phyloP scores from a whole-genome alignment of 2,329 filamentous ascomycete species.

The Mollisia scopiformis region DNA sequence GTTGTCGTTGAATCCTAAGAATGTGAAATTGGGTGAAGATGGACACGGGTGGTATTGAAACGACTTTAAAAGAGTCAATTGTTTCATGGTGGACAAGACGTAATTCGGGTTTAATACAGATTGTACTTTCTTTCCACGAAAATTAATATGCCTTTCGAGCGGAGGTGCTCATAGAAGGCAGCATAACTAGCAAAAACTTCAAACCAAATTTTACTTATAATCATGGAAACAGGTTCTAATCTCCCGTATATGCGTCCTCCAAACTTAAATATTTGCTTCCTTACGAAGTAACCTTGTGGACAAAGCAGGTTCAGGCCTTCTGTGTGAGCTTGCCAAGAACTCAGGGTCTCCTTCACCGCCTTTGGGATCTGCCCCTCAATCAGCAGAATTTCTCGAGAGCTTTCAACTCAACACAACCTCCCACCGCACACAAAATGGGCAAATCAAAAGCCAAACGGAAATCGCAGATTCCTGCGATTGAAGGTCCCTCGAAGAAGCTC shows the following conservation, averaged over 20 bases:
- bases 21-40: slow-evolving; percentile 55
- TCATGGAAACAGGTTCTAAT: no score
- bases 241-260: no score
- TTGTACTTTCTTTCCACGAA: no score
- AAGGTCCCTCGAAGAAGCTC: slow-evolving; percentile 41
- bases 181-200: no score
- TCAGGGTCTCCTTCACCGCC: not conserved
- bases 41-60: slow-evolving; percentile 61
- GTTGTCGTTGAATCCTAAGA: slow-evolving; percentile 59
- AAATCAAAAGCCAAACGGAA: slow-evolving; percentile 51
- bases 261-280: no score
- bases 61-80: not conserved
- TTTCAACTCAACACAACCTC: not conserved
- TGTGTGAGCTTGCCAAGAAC: not conserved
- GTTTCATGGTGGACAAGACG: no score
- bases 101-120: not conserved
- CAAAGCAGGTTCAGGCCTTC: not conserved
- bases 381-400: slow-evolving; percentile 1
- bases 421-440: slow-evolving; percentile 38
- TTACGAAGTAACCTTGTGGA: not conserved
- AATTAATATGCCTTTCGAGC: no score
- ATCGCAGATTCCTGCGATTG: slow-evolving; percentile 44
- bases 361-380: not conserved
- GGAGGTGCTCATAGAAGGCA: no score
- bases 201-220: no score